Conservation (phyloP, 148 eudicot genomes). For the Rhododendron mucronatum region DNA sequence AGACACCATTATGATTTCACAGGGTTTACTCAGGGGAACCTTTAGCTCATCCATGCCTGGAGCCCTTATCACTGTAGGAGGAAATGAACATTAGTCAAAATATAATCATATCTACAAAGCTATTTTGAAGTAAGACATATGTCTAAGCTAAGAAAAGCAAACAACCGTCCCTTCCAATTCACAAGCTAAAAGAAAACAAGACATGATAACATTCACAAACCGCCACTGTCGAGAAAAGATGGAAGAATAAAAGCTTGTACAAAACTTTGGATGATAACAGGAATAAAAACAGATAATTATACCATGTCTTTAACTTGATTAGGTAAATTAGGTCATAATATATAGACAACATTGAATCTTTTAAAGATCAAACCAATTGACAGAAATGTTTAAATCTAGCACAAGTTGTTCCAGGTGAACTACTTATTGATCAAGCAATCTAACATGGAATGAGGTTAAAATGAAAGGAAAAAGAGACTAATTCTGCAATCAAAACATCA, state of each 20-base stretch:
- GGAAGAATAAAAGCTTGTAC: background rate
- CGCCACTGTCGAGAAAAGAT: background rate
- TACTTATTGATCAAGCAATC: background rate
- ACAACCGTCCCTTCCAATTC: background rate
- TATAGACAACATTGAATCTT: too few species aligned
- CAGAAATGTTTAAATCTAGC: too few species aligned
- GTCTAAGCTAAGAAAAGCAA: constrained; percentile 1
- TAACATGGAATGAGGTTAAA: background rate
- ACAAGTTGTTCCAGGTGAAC: too few species aligned
- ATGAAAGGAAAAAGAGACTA: background rate
- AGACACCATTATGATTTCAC: constrained; percentile 49
- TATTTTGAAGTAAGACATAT: background rate
- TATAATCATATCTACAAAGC: background rate
- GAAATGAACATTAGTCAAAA: background rate
- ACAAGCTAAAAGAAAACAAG: background rate
- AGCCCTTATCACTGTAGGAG: constrained; percentile 50
- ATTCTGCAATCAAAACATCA: background rate
- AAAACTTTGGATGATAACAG: background rate
- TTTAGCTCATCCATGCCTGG: constrained; percentile 75
- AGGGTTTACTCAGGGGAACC: constrained; percentile 51
- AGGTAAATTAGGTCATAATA: background rate
- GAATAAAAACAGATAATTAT: too few species aligned
- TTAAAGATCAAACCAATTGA: too few species aligned
- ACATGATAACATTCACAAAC: background rate
- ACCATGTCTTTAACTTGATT: too few species aligned